Evolutionary conservation across 2,329 filamentous ascomycete species (phyloP).

Genomic region (Pseudocercospora vitis): DNA sequence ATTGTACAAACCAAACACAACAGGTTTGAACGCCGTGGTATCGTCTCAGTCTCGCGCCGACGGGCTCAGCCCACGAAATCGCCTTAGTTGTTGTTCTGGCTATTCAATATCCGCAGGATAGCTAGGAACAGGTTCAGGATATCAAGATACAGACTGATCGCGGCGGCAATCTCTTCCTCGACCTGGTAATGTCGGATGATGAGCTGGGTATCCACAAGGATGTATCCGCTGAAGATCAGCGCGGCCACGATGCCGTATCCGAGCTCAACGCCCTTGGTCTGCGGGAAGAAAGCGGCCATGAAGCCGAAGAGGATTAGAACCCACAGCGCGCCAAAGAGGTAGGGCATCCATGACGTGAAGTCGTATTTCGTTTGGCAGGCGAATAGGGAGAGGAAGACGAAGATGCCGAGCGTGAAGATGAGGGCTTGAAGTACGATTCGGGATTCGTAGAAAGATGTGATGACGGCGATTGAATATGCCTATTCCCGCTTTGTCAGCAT

Average conservation of each 20-base stretch:
- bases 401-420: conserved; percentile 72
- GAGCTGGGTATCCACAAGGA: conserved; percentile 93
- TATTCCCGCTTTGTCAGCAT: conserved; percentile 8
- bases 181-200: conserved; percentile 95
- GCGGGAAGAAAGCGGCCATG: conserved; percentile 85
- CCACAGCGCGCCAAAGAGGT: conserved; percentile 89
- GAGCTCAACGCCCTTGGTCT: conserved; percentile 77
- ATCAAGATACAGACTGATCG: conserved; percentile 80
- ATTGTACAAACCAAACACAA: no score
- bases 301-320: conserved; percentile 88
- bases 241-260: conserved; percentile 80
- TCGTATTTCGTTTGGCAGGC: conserved; percentile 98
- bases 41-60: background rate
- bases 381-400: conserved; percentile 69
- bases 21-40: background rate
- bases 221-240: conserved; percentile 89
- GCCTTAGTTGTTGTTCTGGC: conserved; percentile 82
- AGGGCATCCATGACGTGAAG: conserved; percentile 96
- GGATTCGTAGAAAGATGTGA: conserved; percentile 86
- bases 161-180: conserved; percentile 53
- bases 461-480: conserved; percentile 87
- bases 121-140: conserved; percentile 81
- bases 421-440: conserved; percentile 86
- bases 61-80: background rate
- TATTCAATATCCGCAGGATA: conserved; percentile 94